A percentile compares a stretch with the other conserved stretches of the same genome.
These are phyloP conservation scores for Tricholoma furcatifolium DNA, from an alignment of 768 basidiomycete species.

Conservation along the genomic window DNA sequence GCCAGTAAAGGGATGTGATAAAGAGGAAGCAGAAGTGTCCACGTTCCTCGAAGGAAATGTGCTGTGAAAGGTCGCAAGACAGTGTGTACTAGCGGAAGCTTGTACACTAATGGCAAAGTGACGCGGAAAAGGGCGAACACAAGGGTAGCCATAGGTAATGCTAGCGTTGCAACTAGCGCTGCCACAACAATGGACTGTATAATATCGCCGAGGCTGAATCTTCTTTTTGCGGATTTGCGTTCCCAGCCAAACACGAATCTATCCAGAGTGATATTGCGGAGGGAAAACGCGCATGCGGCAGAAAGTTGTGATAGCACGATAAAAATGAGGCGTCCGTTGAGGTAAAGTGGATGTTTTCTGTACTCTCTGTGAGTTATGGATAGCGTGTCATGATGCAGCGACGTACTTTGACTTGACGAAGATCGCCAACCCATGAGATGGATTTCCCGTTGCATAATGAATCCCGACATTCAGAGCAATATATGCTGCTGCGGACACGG, in stretches of 20 bases:
- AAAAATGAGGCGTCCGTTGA: slow-evolving; percentile 69
- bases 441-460: slow-evolving; percentile 24
- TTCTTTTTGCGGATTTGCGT: slow-evolving; percentile 9
- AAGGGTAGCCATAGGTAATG: slow-evolving; percentile 35
- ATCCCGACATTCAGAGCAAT: slow-evolving; percentile 42
- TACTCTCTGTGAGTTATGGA: slow-evolving; percentile 1
- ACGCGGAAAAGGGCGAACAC: slow-evolving; percentile 50
- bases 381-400: not conserved
- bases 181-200: slow-evolving; percentile 35
- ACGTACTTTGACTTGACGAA: slow-evolving; percentile 70
- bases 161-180: slow-evolving; percentile 37
- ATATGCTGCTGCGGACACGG: slow-evolving; percentile 43
- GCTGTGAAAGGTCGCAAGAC: slow-evolving; percentile 60
- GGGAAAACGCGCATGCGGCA: slow-evolving; percentile 43
- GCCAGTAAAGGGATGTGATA: slow-evolving; percentile 42
- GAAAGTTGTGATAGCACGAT: slow-evolving; percentile 51
- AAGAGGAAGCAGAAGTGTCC: slow-evolving; percentile 51
- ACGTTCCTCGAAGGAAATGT: slow-evolving; percentile 60
- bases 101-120: slow-evolving; percentile 50
- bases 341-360: slow-evolving; percentile 74
- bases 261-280: slow-evolving; percentile 64
- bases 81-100: slow-evolving; percentile 49
- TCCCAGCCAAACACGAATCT: slow-evolving; percentile 51
- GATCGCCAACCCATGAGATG: slow-evolving; percentile 35
- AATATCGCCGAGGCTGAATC: slow-evolving; percentile 19